Evolutionary conservation across 148 eudicot genomes (phyloP), one percentile per base, ranked within the genome.

Genomic region (Chenopodium quinoa): DNA sequence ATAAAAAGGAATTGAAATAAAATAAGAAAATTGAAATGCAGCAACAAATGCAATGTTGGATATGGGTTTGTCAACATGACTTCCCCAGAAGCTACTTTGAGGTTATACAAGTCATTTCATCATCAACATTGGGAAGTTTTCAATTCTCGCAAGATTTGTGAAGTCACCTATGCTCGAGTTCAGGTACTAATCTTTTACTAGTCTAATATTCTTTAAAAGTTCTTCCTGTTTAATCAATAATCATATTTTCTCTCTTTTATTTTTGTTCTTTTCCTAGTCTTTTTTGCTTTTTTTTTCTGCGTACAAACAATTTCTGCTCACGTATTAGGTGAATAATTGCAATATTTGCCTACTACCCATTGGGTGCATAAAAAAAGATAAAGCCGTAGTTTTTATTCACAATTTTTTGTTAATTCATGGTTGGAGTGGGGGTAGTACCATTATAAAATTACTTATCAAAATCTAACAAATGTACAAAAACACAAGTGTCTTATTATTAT

Each of bases 31-130:
- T 40, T 2, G n/a, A 48, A 23, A 14, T 29, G 81, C 85, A 95
- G 99, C 48, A 96, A 93, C 90, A 96, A 93, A 70, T 93, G 98
- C 87, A 96, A 96, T 79, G 98, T 96, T 84, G 99, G 99, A 82
- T 96, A 96, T 76, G 99, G 99, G 79, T 93, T 96, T 79, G 99
- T 92, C 84, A 96, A 93, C 89, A 96, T 96, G 99, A 96, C 98
- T 1, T 88, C 99, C 3, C 97, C 99, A 0, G 86, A 91, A 81
- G 98, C 98, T 0, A 90, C 98, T 4, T 80, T 89, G 88, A 90
- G 95, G 71, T 87, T 96, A 22, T 88, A 96, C 85, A 96, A 96
- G 76, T 89, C 98, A 6, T 93, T 96, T 76, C 94, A 96, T 76
- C 91, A 82, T 77, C 97, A 92, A 64, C 94, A 86, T 79, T 96